Conservation (phyloP, 2,329 filamentous ascomycete genomes). For the Stagonosporopsis chrysanthemi region DNA sequence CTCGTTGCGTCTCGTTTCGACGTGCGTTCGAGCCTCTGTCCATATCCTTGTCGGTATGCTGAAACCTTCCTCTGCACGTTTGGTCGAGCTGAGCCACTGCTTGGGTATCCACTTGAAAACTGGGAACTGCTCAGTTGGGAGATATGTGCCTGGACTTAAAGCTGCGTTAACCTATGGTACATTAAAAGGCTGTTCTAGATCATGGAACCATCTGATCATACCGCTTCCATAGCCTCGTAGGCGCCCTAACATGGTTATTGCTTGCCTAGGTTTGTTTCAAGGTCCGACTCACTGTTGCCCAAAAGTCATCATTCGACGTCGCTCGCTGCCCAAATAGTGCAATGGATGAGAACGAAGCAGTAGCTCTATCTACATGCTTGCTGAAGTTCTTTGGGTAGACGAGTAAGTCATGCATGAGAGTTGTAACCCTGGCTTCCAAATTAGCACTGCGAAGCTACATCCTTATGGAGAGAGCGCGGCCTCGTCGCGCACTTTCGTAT, state of each 20-base stretch:
- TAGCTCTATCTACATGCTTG: conserved; percentile 28
- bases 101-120: conserved; percentile 35
- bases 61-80: conserved; percentile 26
- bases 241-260: background rate
- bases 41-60: conserved; percentile 25
- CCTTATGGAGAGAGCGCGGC: no score
- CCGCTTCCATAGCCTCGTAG: conserved; percentile 30
- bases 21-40: conserved; percentile 24
- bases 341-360: conserved; percentile 32
- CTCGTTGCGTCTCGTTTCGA: conserved; percentile 27
- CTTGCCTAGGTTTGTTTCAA: no score
- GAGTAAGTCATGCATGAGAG: conserved; percentile 56
- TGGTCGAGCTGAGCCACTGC: conserved; percentile 21
- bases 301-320: conserved; percentile 27
- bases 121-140: conserved; percentile 35
- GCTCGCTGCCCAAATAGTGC: conserved; percentile 34
- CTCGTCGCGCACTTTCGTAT: background rate
- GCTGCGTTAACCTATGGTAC: conserved; percentile 6
- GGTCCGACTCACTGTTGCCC: conserved; percentile 29
- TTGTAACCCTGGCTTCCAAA: conserved; percentile 7
- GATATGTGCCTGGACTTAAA: conserved; percentile 31
- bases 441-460: background rate
- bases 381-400: conserved; percentile 54
- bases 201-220: background rate
- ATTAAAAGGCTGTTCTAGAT: background rate